Percentiles rank a stretch among this genome's conserved stretches.
Conservation (phyloP, 345 rosid genomes). For the Moringa oleifera region DNA sequence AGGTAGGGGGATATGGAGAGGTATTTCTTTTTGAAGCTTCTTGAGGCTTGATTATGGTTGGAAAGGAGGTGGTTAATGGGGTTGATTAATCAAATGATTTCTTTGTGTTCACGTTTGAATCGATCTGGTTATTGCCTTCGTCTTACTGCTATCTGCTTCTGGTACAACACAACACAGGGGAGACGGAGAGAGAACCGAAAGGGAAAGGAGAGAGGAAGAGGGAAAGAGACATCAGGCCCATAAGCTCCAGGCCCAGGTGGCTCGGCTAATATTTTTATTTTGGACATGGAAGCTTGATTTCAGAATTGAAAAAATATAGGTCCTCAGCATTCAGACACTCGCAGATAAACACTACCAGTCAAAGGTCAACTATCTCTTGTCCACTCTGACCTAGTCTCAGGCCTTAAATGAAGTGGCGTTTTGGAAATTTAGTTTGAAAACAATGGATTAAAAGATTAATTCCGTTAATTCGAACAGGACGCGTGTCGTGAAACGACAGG, state of each 20-base stretch:
- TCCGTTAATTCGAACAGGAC: background rate
- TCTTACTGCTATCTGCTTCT: background rate
- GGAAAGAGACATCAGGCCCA: conserved; percentile 13
- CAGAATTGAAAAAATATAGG: too few relatives aligned
- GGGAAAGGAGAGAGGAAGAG: background rate
- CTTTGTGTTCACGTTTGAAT: conserved; percentile 29
- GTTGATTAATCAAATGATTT: conserved; percentile 18
- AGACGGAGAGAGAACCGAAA: background rate
- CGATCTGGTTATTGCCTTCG: background rate
- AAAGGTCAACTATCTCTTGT: background rate
- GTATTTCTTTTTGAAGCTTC: background rate
- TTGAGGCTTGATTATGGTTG: conserved; percentile 6
- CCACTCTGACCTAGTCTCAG: too few relatives aligned
- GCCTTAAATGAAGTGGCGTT: too few relatives aligned
- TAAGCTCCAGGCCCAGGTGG: conserved; percentile 9
- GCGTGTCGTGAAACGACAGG: background rate
- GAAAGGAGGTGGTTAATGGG: conserved; percentile 3
- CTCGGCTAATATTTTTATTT: conserved; percentile 5
- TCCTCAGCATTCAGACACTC: background rate
- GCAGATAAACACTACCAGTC: background rate
- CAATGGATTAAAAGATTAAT: background rate
- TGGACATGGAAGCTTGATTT: conserved; percentile 10
- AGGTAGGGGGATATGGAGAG: background rate
- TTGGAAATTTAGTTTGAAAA: background rate
- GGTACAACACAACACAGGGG: conserved; percentile 1